Evolutionary conservation across 2,329 filamentous ascomycete genomes (phyloP), one percentile per base, ranked within the genome.

Genomic region (Fusarium marasasianum): DNA sequence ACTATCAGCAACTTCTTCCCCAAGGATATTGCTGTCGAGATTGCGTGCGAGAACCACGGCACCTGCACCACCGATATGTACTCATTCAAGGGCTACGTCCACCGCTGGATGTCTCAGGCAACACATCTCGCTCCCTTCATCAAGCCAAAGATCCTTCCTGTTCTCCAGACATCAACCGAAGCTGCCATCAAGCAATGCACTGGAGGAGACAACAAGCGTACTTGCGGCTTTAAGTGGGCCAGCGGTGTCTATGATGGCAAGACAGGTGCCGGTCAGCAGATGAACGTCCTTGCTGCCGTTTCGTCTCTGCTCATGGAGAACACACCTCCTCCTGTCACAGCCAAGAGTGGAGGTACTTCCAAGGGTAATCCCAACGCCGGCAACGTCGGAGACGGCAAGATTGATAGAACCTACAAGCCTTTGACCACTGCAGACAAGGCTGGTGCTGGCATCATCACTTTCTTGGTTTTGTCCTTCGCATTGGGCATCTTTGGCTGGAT

Each of bases 21-120:
- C 43, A 81, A 86, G 38, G 85, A 86, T 55, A 85, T 91, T 73
- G 88, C 92, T 77, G 86, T 84, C 50, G 91, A 93, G 78, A 81
- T 87, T 24, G 86, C 89, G 11, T 94, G 92, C 81, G 90, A 92
- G 73, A 76, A 77, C 47, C 82, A 83, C 11, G 77, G 76, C 40
- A 87, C 83, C 8, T 93, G 92, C 82, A 89, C 89, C 73, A 86
- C 86, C 48, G 92, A 93, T 73, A 90, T 92, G 82, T 82, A 87
- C 65, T 87, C 88, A 11, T 92, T 91, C 85, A 91, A 92, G 76
- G 90, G 89, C 20, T 87, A 90, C 56, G 81, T 92, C 29, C 84
- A 87, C 41, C 85, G 87, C 29, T 90, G 88, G 87, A 85, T 91
- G 74, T 86, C 87, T 13, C 82, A 85, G 48, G 84, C 86, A 6